phyloP scores from a whole-genome alignment of 306 rosid species.

The Datisca glomerata region DNA sequence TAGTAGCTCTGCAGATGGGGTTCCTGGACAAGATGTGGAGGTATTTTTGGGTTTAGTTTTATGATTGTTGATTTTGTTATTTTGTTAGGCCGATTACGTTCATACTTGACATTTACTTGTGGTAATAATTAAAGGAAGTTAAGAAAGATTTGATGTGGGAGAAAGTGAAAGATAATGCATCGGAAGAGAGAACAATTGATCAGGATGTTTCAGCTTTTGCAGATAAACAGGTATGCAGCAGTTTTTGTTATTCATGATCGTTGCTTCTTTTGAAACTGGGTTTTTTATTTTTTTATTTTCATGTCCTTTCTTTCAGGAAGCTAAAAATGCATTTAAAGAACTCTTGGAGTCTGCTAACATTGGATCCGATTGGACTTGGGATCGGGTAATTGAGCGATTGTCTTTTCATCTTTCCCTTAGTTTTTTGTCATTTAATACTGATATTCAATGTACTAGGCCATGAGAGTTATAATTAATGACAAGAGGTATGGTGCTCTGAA shows the following conservation, averaged over 20 bases:
- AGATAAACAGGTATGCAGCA: constrained; percentile 50
- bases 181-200: constrained; percentile 56
- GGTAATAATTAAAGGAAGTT: constrained; percentile 32
- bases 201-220: constrained; percentile 50
- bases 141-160: constrained; percentile 35
- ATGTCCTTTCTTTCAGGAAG: constrained; percentile 44
- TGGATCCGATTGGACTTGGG: constrained; percentile 98
- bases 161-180: constrained; percentile 32
- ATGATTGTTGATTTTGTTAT: constrained; percentile 12
- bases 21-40: constrained; percentile 35
- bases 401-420: not conserved
- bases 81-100: constrained; percentile 15
- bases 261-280: constrained; percentile 16
- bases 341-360: constrained; percentile 75
- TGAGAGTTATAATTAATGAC: constrained; percentile 83
- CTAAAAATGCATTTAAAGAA: constrained; percentile 73
- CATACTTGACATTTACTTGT: not conserved
- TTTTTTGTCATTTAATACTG: constrained; percentile 9
- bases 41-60: constrained; percentile 23
- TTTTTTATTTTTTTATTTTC: constrained; percentile 6
- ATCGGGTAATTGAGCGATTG: constrained; percentile 52
- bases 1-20: constrained; percentile 35
- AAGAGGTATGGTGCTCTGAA: constrained; percentile 80
- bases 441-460: constrained; percentile 40
- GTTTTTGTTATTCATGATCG: constrained; percentile 10